Evolutionary conservation across 805 yeast species (phyloP), one percentile per base, ranked within the genome.

Genomic region (Saturnispora diversa): DNA sequence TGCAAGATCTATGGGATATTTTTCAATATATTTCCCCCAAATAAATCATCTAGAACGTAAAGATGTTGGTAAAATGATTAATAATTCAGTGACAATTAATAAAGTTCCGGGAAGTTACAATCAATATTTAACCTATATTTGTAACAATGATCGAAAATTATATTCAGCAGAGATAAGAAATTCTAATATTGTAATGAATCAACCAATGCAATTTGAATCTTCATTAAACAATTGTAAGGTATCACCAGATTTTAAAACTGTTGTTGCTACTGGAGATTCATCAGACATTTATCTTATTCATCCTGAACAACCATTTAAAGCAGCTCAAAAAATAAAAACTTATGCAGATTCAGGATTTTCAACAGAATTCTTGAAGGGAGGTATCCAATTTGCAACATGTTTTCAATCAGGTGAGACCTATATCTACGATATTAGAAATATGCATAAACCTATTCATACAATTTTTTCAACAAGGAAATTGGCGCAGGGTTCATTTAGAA

Each of bases 381-480:
- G 90, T 16, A 50, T 68, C 39, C 69, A 77, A 46, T 82, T 88
- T 55, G 78, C 92, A 1, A 77, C 84, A 0, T 79, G 87, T 19
- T 86, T 86, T 57, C 95, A 88, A 60, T 87, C 84, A 54, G 97
- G 97, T 6, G 64, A 75, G 16, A 78, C 90, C 44, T 66, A 78
- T 46, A 62, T 88, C 7, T 88, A 79, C 56, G 97, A 88, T 58
- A 56, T 83, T 6, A 65, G 97, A 47, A 79, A 78, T 45, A 56
- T 76, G 39, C 51, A 60, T 2, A 49, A 57, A 7, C 84, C 86
- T 5, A 44, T 80, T 12, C 66, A 70, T 40, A 71, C 69, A 43
- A 65, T 82, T 22, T 62, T 64, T 37, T 77, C 87, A 3, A 79
- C 90, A 0, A 64, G 88, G 47, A 63, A 69, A 49, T 65, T 67